Evolutionary conservation across 2,329 filamentous ascomycete genomes (phyloP).

Genomic region (Tolypocladium tundrense): DNA sequence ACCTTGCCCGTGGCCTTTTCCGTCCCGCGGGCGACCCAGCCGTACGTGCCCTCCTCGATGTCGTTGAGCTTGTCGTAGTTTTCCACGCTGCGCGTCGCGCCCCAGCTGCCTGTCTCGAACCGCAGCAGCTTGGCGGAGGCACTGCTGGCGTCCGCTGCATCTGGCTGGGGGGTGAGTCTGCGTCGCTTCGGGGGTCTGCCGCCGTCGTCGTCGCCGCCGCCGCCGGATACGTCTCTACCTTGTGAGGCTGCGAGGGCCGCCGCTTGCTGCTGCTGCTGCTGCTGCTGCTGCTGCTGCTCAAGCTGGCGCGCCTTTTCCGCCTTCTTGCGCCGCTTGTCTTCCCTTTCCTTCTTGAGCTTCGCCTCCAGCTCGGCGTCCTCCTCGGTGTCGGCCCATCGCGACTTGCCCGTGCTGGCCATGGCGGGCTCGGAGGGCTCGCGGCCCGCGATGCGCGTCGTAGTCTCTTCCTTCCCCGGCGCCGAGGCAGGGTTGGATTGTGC

Average conservation of each 20-base stretch:
- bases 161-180: conserved; percentile 41
- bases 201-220: conserved; percentile 19
- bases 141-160: conserved; percentile 5
- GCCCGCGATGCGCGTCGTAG: background rate
- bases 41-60: conserved; percentile 96
- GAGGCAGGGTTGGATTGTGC: background rate
- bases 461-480: conserved; percentile 4
- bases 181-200: conserved; percentile 51
- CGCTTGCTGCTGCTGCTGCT: background rate
- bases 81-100: conserved; percentile 64
- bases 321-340: conserved; percentile 67
- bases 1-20: conserved; percentile 65
- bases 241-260: background rate
- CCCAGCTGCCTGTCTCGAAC: conserved; percentile 60
- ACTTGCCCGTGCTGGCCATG: conserved; percentile 56
- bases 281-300: conserved; percentile 1
- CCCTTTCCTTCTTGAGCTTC: conserved; percentile 69
- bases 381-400: conserved; percentile 80
- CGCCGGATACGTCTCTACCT: background rate
- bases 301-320: background rate
- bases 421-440: background rate
- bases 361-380: conserved; percentile 68
- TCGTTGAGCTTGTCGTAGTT: conserved; percentile 90
- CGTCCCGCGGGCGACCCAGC: conserved; percentile 79
- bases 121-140: conserved; percentile 50